phyloP scores from a whole-genome alignment of 2,329 filamentous ascomycete genomes.

The Pestalotiopsis fici region DNA sequence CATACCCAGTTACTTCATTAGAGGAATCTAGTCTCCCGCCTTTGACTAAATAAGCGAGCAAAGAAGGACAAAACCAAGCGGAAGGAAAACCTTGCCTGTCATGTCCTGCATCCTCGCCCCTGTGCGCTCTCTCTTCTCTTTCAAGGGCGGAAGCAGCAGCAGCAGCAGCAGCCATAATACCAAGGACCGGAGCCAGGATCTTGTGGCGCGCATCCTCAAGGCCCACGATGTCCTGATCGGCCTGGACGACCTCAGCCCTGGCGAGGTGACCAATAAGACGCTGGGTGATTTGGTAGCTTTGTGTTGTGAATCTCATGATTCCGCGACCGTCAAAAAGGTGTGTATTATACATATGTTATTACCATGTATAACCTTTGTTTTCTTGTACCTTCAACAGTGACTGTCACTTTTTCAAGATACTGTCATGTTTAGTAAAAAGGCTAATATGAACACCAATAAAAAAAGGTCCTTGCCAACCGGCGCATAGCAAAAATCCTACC shows the following conservation, averaged over 20 bases:
- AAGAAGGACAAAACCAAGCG: too few relatives aligned
- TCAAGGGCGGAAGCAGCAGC: neutral
- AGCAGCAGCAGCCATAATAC: too few relatives aligned
- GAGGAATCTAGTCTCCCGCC: too few relatives aligned
- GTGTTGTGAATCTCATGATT: slow-evolving; percentile 3
- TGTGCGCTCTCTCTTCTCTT: neutral
- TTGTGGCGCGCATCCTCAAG: neutral
- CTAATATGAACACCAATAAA: neutral
- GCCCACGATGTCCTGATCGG: neutral
- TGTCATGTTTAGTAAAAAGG: too few relatives aligned
- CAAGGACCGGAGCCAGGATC: neutral
- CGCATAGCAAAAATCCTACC: slow-evolving; percentile 32
- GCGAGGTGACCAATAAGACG: neutral
- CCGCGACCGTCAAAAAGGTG: neutral
- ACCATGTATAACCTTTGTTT: too few relatives aligned
- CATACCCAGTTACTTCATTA: neutral
- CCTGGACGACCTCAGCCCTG: neutral
- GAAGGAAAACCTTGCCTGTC: neutral
- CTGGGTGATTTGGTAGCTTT: neutral
- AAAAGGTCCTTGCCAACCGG: slow-evolving; percentile 34
- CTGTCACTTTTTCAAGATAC: too few relatives aligned
- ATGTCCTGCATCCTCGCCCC: neutral
- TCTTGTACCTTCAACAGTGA: too few relatives aligned
- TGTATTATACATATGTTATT: neutral
- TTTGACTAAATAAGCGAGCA: neutral